A percentile compares a stretch with the other conserved stretches of the same genome.
Evolutionary conservation across 2,329 filamentous ascomycete genomes (phyloP).

Genomic region (Leptographium wingfieldii): DNA sequence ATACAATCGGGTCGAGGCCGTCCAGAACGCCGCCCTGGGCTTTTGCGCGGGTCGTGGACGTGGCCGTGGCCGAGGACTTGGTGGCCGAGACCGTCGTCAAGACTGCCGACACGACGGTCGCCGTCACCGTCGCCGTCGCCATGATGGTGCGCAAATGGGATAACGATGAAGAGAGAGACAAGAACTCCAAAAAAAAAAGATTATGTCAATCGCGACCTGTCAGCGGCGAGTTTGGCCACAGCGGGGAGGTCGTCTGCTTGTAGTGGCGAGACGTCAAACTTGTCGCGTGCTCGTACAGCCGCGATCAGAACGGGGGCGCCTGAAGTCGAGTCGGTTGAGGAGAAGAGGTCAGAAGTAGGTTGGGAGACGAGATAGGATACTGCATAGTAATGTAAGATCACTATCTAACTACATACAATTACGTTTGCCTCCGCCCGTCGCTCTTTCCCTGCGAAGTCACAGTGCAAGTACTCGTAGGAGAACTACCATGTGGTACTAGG

Average conservation of each 20-base stretch:
- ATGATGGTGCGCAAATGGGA: slow-evolving; percentile 4
- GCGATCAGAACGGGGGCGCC: background rate
- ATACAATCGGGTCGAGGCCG: slow-evolving; percentile 48
- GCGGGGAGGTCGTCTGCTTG: background rate
- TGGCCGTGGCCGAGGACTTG: background rate
- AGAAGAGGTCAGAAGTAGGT: too few relatives aligned
- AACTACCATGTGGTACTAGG: background rate
- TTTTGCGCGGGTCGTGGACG: slow-evolving; percentile 11
- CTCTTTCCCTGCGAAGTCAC: background rate
- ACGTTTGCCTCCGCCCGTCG: background rate
- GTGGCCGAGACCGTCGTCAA: slow-evolving; percentile 5
- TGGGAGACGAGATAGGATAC: too few relatives aligned
- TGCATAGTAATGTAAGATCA: too few relatives aligned
- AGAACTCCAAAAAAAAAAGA: background rate
- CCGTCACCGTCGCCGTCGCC: slow-evolving; percentile 13
- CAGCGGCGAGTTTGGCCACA: background rate
- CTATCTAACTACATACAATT: background rate
- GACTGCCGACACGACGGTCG: slow-evolving; percentile 8
- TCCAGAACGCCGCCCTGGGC: slow-evolving; percentile 45
- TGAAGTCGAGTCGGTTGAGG: too few relatives aligned
- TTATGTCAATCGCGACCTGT: background rate
- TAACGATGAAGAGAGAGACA: background rate
- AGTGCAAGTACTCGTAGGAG: background rate
- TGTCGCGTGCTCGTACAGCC: background rate
- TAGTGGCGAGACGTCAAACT: background rate